Evolutionary conservation across 306 rosid genomes (phyloP).

Genomic region (Astragalus membranaceus): DNA sequence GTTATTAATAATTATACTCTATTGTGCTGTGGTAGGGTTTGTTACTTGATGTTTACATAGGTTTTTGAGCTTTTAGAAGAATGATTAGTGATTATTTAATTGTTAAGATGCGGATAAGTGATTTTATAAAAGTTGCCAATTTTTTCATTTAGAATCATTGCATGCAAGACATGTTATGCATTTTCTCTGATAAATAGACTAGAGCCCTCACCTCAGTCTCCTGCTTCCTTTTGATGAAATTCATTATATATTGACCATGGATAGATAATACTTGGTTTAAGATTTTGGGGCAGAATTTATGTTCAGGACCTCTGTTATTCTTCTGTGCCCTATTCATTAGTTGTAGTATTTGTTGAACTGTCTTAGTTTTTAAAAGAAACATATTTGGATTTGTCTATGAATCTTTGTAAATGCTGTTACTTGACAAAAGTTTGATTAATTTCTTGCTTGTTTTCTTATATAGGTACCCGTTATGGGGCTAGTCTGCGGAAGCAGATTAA

Average conservation of each 20-base stretch:
- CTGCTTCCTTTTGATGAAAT: not conserved
- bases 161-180: not conserved
- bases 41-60: not conserved
- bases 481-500: conserved; percentile 92
- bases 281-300: not conserved
- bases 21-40: not conserved
- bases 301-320: not conserved
- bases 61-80: not conserved
- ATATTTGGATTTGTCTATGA: not conserved
- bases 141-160: not conserved
- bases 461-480: conserved; percentile 90
- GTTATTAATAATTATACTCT: not conserved
- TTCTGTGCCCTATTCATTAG: not conserved
- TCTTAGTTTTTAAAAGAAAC: not conserved
- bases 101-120: not conserved
- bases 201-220: too few relatives aligned
- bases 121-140: not conserved
- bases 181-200: not conserved
- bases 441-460: not conserved
- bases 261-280: not conserved
- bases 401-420: not conserved
- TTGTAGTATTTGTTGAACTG: not conserved
- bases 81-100: not conserved
- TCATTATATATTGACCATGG: not conserved
- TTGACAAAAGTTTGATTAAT: not conserved